Evolutionary conservation across 2,329 filamentous ascomycete genomes (phyloP).

Genomic region (Saccharata proteae): DNA sequence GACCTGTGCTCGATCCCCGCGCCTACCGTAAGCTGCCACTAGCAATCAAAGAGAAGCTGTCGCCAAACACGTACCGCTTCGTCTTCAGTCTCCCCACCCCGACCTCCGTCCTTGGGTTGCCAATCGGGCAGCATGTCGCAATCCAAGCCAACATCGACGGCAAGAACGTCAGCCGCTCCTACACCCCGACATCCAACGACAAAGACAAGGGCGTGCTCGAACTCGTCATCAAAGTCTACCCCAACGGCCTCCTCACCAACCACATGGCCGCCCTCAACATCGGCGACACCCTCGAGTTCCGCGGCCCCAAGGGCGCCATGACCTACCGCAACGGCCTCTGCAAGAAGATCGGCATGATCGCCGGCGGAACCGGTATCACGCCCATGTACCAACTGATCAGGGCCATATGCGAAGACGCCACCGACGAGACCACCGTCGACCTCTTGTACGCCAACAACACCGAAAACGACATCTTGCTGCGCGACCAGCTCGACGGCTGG

Average conservation of each 20-base stretch:
- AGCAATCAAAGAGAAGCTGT: conserved; percentile 11
- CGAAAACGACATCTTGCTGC: conserved; percentile 48
- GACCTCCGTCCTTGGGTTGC: conserved; percentile 18
- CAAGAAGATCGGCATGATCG: conserved; percentile 43
- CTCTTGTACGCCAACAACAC: conserved; percentile 48
- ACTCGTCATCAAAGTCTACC: conserved; percentile 41
- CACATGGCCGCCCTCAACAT: conserved; percentile 37
- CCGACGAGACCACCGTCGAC: conserved; percentile 43
- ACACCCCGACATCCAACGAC: conserved; percentile 33
- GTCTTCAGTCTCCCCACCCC: conserved; percentile 16
- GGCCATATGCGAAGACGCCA: conserved; percentile 49
- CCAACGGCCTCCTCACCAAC: conserved; percentile 37
- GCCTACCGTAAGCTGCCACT: conserved; percentile 38
- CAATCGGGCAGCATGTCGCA: conserved; percentile 23
- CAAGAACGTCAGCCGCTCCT: conserved; percentile 16
- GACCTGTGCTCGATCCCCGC: conserved; percentile 34
- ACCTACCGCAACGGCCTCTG: conserved; percentile 32
- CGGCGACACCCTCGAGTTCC: conserved; percentile 40
- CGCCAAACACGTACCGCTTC: conserved; percentile 14
- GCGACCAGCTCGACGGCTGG: conserved; percentile 43
- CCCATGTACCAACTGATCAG: conserved; percentile 52
- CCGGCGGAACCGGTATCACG: conserved; percentile 42
- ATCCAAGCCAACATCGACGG: conserved; percentile 54
- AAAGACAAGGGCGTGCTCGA: conserved; percentile 47
- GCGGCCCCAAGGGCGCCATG: conserved; percentile 47